Conservation (phyloP, 805 yeast genomes). For the Yamadazyma kitorensis region DNA sequence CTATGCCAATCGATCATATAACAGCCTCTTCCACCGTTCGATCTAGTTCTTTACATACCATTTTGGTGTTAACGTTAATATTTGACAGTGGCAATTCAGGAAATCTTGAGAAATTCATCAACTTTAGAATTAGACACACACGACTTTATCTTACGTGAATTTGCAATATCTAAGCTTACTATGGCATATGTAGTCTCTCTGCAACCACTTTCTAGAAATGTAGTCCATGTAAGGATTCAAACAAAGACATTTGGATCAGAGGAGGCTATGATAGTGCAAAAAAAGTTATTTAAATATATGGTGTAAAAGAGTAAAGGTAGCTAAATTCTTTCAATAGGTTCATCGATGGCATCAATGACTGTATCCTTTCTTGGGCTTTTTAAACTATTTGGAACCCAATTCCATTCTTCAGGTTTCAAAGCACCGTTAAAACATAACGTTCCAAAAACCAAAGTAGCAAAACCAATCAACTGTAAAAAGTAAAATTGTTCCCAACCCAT, state of each 20-base stretch:
- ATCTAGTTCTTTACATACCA: constrained; percentile 10
- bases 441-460: constrained; percentile 61
- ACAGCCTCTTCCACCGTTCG: too few species aligned
- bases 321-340: constrained; percentile 28
- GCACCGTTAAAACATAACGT: constrained; percentile 74
- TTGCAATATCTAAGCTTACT: too few species aligned
- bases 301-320: too few species aligned
- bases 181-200: too few species aligned
- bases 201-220: too few species aligned
- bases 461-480: constrained; percentile 62
- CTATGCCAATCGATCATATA: neutral
- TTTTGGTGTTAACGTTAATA: too few species aligned
- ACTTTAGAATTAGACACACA: too few species aligned
- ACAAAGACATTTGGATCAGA: too few species aligned
- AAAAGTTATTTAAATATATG: too few species aligned
- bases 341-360: constrained; percentile 27
- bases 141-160: too few species aligned
- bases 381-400: constrained; percentile 46
- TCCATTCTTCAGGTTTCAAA: constrained; percentile 48
- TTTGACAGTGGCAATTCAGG: constrained; percentile 1
- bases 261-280: too few species aligned
- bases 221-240: too few species aligned
- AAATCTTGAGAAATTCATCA: neutral
- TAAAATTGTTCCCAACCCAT: constrained; percentile 77
- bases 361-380: constrained; percentile 14